A percentile compares a stretch with the other conserved stretches of the same genome.
phyloP scores from a whole-genome alignment of 805 yeast species.

The Tetrapisispora fleetii region DNA sequence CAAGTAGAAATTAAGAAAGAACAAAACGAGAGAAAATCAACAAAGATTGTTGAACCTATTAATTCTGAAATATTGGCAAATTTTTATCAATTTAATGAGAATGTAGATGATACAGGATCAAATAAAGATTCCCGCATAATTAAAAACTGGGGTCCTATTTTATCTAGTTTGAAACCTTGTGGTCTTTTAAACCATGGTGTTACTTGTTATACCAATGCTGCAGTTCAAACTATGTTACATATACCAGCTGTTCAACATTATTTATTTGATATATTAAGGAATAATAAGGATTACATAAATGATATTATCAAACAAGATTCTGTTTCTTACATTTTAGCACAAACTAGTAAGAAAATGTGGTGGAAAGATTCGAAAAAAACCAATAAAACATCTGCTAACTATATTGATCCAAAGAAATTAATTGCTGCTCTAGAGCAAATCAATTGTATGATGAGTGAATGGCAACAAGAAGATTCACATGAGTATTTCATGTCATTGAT shows the following conservation, averaged over 20 bases:
- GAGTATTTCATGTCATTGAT: conserved; percentile 91
- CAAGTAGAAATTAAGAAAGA: conserved; percentile 12
- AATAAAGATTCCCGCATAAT: conserved; percentile 46
- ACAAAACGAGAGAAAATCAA: conserved; percentile 6
- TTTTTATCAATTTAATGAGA: conserved; percentile 53
- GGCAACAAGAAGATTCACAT: conserved; percentile 98
- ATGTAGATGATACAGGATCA: conserved; percentile 51
- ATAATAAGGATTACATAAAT: conserved; percentile 34
- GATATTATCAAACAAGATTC: conserved; percentile 41
- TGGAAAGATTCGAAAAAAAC: conserved; percentile 32
- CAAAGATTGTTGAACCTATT: conserved; percentile 13
- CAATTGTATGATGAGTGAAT: conserved; percentile 91
- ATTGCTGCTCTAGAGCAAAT: conserved; percentile 68
- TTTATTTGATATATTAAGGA: conserved; percentile 51
- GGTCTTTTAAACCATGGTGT: conserved; percentile 90
- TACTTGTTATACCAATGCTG: conserved; percentile 93
- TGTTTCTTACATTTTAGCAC: conserved; percentile 59
- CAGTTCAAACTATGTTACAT: conserved; percentile 83
- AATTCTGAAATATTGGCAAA: conserved; percentile 29
- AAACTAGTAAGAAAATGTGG: conserved; percentile 63
- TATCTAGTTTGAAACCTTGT: conserved; percentile 36
- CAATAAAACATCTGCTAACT: conserved; percentile 24
- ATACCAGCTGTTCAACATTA: conserved; percentile 87
- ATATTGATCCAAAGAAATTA: conserved; percentile 66
- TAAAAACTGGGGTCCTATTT: conserved; percentile 61